Evolutionary conservation across 2,329 filamentous ascomycete species (phyloP).

Genomic region (Diaporthe sp.): DNA sequence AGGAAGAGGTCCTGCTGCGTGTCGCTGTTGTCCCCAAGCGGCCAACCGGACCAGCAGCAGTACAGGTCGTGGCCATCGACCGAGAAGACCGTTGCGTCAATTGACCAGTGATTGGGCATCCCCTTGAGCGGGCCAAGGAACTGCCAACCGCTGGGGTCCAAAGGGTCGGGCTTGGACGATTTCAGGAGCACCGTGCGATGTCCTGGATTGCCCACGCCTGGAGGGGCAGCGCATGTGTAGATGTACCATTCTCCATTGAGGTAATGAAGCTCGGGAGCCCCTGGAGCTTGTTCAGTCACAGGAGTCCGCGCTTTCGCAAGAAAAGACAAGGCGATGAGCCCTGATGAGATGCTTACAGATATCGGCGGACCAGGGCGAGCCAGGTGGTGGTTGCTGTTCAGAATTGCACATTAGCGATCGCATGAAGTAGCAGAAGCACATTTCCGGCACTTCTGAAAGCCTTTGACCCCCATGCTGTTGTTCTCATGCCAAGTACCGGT

Average conservation of each 20-base stretch:
- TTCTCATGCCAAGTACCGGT: neutral
- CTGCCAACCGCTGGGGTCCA: conserved; percentile 42
- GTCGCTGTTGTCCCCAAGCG: conserved; percentile 42
- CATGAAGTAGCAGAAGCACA: neutral
- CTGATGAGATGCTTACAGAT: conserved; percentile 10
- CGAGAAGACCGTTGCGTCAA: conserved; percentile 43
- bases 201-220: conserved; percentile 35
- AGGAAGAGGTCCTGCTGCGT: conserved; percentile 45
- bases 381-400: conserved; percentile 32
- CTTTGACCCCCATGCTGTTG: neutral
- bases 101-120: conserved; percentile 44
- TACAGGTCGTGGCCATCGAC: conserved; percentile 40
- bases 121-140: conserved; percentile 44
- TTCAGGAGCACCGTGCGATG: conserved; percentile 40
- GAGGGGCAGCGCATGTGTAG: conserved; percentile 37
- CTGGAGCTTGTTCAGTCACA: neutral
- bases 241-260: conserved; percentile 40
- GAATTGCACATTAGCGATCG: neutral
- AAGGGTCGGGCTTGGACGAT: conserved; percentile 34
- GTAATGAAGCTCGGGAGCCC: conserved; percentile 33
- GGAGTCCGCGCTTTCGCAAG: too few species aligned
- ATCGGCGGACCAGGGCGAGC: conserved; percentile 34
- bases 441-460: neutral
- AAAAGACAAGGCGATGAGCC: neutral
- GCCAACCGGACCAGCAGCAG: conserved; percentile 45